These are phyloP conservation scores for Iris pallida DNA, from an alignment of 116 monocot species.

Conservation along the genomic window DNA sequence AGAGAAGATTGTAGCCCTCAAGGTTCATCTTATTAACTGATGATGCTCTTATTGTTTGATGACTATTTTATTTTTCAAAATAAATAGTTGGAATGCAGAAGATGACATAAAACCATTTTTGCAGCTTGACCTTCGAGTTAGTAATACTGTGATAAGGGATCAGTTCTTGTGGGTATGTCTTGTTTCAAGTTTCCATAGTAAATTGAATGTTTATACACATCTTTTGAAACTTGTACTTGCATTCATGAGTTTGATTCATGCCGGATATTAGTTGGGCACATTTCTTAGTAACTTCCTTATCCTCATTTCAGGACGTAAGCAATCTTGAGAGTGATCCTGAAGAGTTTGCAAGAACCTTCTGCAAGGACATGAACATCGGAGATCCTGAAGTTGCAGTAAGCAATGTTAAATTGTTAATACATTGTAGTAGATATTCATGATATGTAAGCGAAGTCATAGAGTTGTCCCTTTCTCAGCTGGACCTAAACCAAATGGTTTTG, in stretches of 20 bases:
- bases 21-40: slow-evolving; percentile 33
- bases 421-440: no score
- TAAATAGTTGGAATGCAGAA: neutral
- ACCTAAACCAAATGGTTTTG: no score
- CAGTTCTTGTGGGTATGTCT: slow-evolving; percentile 85
- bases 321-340: slow-evolving; percentile 95
- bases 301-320: slow-evolving; percentile 62
- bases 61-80: neutral
- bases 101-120: slow-evolving; percentile 7
- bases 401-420: neutral
- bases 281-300: neutral
- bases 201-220: neutral
- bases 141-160: slow-evolving; percentile 83
- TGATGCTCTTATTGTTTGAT: neutral
- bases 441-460: no score
- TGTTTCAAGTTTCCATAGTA: slow-evolving; percentile 6
- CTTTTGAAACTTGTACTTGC: neutral
- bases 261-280: neutral
- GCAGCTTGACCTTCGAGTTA: slow-evolving; percentile 88
- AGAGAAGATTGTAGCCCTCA: slow-evolving; percentile 85
- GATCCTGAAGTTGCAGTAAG: slow-evolving; percentile 97
- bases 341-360: slow-evolving; percentile 82
- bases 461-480: no score
- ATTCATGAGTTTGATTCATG: neutral
- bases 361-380: slow-evolving; percentile 68